Percentiles rank a stretch among this genome's conserved stretches.
These are phyloP conservation scores for Cytospora piceae DNA, from an alignment of 2,329 filamentous ascomycete species.

Conservation along the genomic window DNA sequence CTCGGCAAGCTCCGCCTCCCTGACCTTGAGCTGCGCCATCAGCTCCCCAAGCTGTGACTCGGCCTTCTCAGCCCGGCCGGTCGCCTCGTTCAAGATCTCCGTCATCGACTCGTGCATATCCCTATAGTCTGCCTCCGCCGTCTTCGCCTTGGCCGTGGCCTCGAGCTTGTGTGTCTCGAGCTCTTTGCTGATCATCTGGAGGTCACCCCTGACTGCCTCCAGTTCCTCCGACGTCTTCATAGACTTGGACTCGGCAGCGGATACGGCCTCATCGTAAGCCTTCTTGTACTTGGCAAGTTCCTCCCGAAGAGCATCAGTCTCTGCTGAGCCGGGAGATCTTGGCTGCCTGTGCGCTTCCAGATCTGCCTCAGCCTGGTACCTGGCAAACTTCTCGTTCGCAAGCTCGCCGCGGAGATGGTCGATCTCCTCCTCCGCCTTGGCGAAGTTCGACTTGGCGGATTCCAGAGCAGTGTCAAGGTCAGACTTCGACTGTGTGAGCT, in stretches of 20 bases:
- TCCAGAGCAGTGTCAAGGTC: slow-evolving; percentile 44
- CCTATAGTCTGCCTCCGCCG: slow-evolving; percentile 62
- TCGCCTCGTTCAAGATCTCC: slow-evolving; percentile 61
- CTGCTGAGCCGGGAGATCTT: slow-evolving; percentile 50
- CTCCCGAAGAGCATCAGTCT: slow-evolving; percentile 54
- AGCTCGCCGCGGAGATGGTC: slow-evolving; percentile 57
- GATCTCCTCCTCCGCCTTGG: slow-evolving; percentile 52
- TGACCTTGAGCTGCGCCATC: slow-evolving; percentile 62
- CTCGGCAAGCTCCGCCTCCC: slow-evolving; percentile 66
- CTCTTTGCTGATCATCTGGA: slow-evolving; percentile 55
- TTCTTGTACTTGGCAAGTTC: slow-evolving; percentile 51
- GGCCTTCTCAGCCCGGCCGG: slow-evolving; percentile 54
- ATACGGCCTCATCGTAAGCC: slow-evolving; percentile 41
- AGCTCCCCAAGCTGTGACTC: slow-evolving; percentile 54
- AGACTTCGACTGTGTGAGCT: slow-evolving; percentile 42
- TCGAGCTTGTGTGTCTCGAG: slow-evolving; percentile 57
- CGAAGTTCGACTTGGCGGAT: slow-evolving; percentile 46
- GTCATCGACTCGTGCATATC: slow-evolving; percentile 67
- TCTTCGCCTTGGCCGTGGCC: slow-evolving; percentile 56
- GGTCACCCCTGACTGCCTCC: slow-evolving; percentile 46
- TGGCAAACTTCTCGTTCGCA: slow-evolving; percentile 63
- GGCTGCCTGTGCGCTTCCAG: slow-evolving; percentile 61
- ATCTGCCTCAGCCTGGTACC: slow-evolving; percentile 62
- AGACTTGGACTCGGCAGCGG: slow-evolving; percentile 42
- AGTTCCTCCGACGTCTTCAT: slow-evolving; percentile 45